These are phyloP conservation scores for Hypseocharis bilobata DNA, from an alignment of 441 rosid species.

Conservation along the genomic window DNA sequence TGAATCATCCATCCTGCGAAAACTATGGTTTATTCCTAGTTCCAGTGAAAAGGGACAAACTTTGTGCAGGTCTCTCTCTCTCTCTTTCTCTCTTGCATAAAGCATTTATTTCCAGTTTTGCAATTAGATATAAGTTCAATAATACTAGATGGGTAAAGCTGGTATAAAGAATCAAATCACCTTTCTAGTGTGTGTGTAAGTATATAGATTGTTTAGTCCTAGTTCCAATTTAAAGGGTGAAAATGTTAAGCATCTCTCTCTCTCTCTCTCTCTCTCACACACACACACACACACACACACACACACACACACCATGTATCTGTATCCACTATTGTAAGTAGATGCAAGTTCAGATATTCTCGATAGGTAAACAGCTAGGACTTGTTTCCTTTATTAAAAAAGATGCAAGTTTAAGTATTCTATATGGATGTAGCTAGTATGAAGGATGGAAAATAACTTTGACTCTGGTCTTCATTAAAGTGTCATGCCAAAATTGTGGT, in stretches of 20 bases:
- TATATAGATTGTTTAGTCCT: too few species aligned
- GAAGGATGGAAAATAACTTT: not conserved
- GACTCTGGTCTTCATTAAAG: not conserved
- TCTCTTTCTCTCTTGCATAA: constrained; percentile 1
- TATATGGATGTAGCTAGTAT: not conserved
- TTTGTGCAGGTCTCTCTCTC: constrained; percentile 57
- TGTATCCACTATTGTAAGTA: not conserved
- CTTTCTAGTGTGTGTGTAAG: too few species aligned
- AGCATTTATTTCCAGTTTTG: constrained; percentile 9
- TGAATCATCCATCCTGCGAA: constrained; percentile 57
- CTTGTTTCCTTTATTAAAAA: too few species aligned
- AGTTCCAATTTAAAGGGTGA: too few species aligned
- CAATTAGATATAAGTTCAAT: constrained; percentile 2
- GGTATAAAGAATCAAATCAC: too few species aligned
- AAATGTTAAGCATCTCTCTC: too few species aligned
- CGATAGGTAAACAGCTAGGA: too few species aligned
- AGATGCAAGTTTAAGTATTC: not conserved
- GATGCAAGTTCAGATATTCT: not conserved
- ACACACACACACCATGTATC: not conserved
- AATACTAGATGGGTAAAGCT: too few species aligned
- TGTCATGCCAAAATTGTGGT: not conserved
- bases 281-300: too few species aligned
- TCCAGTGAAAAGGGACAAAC: constrained; percentile 64
- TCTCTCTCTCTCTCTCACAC: not conserved
- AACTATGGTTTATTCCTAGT: constrained; percentile 79